Percentiles rank a stretch among this genome's conserved stretches.
Evolutionary conservation across 1,284 basidiomycete genomes (phyloP).

Genomic region (Trametes pubescens): DNA sequence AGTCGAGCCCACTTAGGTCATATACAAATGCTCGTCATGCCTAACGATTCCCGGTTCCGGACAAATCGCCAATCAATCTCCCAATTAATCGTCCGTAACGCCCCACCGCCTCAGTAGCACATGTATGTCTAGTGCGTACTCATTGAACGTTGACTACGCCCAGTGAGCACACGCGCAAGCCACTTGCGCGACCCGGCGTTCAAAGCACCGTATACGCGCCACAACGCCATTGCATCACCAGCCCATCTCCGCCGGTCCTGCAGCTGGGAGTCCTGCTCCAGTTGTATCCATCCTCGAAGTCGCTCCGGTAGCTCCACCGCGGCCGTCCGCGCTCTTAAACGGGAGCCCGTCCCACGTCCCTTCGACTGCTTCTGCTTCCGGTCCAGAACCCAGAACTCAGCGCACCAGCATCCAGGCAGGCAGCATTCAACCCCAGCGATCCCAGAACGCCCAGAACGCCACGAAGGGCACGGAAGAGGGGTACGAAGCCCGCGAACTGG

Average conservation of each 20-base stretch:
- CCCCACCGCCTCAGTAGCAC: background rate
- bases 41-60: background rate
- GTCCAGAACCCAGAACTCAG: background rate
- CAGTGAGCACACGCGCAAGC: background rate
- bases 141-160: background rate
- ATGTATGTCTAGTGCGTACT: background rate
- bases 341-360: background rate
- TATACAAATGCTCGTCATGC: background rate
- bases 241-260: background rate
- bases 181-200: background rate
- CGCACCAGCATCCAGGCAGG: background rate
- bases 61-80: constrained; percentile 6
- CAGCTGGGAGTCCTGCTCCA: too few relatives aligned
- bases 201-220: constrained; percentile 7
- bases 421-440: background rate
- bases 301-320: background rate
- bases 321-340: constrained; percentile 9
- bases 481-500: background rate
- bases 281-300: background rate
- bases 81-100: constrained; percentile 15
- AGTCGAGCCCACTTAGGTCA: background rate
- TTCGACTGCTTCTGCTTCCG: background rate
- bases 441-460: constrained; percentile 4
- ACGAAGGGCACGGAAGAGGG: constrained; percentile 1
- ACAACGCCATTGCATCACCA: constrained; percentile 3